Conservation (phyloP, 768 basidiomycete genomes). For the Boletus edulis region DNA sequence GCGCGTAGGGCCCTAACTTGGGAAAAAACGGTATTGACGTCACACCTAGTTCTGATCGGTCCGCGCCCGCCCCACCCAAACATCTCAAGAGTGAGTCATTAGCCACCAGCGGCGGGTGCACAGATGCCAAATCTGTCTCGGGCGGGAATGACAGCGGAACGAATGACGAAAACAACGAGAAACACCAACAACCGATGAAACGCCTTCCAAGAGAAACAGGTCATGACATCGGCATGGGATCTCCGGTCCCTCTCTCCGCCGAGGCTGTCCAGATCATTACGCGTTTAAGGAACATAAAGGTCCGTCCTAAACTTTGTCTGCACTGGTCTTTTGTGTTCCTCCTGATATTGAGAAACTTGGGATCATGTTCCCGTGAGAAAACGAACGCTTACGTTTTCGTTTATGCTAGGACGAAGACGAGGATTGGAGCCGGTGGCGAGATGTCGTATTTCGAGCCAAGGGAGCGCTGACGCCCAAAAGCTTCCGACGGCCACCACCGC, state of each 20-base stretch:
- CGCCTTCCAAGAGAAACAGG: slow-evolving; percentile 82
- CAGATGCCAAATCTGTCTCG: not conserved
- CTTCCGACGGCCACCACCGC: slow-evolving; percentile 31
- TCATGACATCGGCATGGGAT: slow-evolving; percentile 84
- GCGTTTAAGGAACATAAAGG: slow-evolving; percentile 79
- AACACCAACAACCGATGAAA: slow-evolving; percentile 36
- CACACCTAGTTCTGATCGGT: slow-evolving; percentile 62
- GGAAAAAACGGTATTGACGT: slow-evolving; percentile 83
- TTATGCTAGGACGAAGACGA: slow-evolving; percentile 71
- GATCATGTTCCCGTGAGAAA: not conserved
- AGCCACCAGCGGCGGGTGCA: not conserved
- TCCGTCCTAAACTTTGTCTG: slow-evolving; percentile 25
- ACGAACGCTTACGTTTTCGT: slow-evolving; percentile 1
- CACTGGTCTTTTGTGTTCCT: not conserved
- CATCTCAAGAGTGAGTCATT: slow-evolving; percentile 40
- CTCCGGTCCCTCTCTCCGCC: slow-evolving; percentile 73
- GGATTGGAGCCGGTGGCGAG: slow-evolving; percentile 87
- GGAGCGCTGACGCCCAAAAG: slow-evolving; percentile 45
- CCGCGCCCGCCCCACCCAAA: slow-evolving; percentile 56
- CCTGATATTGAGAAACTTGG: not conserved
- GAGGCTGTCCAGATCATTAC: slow-evolving; percentile 81
- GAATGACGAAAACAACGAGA: not conserved
- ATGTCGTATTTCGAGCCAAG: slow-evolving; percentile 79
- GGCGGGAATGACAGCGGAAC: not conserved
- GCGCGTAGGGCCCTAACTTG: slow-evolving; percentile 57